Base-by-base conservation (phyloP, 495 filamentous ascomycete species). In the Podospora sp. region DNA sequence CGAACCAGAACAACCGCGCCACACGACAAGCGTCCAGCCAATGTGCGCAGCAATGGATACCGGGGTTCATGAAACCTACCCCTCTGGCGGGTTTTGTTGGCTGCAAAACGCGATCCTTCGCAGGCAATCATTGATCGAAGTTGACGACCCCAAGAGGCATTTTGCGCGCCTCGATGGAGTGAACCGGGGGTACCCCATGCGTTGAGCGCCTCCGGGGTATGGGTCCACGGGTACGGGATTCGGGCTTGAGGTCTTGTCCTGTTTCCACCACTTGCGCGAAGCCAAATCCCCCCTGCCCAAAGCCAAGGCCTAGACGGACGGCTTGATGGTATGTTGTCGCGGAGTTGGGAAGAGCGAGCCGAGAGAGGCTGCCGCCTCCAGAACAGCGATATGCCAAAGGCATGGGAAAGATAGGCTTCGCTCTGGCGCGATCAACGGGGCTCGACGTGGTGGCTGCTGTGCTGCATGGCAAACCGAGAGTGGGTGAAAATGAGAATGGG, bases 21-120 rank as follows among this genome's bases (percentile, higher is more conserved):
- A n/a, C 52, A n/a, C 52, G 22, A 20, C 20, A 11, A 26, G 52
- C 52, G 52, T 55, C 52, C n/a, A 55, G 21, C 21, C 21, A 22
- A 26, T 55, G 21, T 55, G 52, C 9, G 24, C 7, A 46, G 40
- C 40, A 46, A 46, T 14, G 40, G 40, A 18, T 46, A 46, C 40
- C 40, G 16, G 40, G 40, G 40, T 33, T 36, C 25, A 60, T 33
- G 57, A 21, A 29, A 60, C 57, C 29, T 21, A 14, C 29, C 26
- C 26, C 12, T 36, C 25, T 40, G 0, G 16, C 20, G 25, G 26
- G 29, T 29, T 1, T 60, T 60, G 57, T 60, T 60, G 57, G 57
- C 57, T 60, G 57, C 57, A 36, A 40, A 60, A 25, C 26, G 0
- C 20, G 26, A 60, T 60, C 57, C 57, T 60, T 29, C 57, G 29